phyloP scores from a whole-genome alignment of 257 asterid genomes.

The Scutellaria barbata region DNA sequence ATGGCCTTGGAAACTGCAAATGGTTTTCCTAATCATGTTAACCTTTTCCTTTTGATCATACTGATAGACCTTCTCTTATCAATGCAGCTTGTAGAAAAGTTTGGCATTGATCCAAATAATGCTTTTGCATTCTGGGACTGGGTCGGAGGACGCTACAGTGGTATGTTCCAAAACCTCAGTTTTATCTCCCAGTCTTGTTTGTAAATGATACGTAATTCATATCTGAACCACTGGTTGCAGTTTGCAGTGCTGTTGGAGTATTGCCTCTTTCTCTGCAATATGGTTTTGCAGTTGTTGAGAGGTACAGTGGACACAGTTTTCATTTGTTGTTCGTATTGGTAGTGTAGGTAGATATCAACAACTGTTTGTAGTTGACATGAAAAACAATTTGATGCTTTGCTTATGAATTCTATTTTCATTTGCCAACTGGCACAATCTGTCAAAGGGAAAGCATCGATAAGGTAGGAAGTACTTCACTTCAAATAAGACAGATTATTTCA shows the following conservation, averaged over 20 bases:
- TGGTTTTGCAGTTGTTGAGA: slow-evolving; percentile 85
- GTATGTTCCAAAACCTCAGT: slow-evolving; percentile 36
- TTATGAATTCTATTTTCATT: slow-evolving; percentile 10
- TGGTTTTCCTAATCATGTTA: slow-evolving; percentile 9
- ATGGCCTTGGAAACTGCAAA: slow-evolving; percentile 26
- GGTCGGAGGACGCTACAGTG: slow-evolving; percentile 99
- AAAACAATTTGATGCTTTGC: background rate
- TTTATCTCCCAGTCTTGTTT: slow-evolving; percentile 31
- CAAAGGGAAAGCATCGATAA: slow-evolving; percentile 7
- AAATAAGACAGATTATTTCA: slow-evolving; percentile 21
- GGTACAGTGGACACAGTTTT: slow-evolving; percentile 56
- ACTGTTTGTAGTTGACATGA: slow-evolving; percentile 25
- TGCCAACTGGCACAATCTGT: slow-evolving; percentile 14
- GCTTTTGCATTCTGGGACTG: slow-evolving; percentile 99
- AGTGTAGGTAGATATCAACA: slow-evolving; percentile 16
- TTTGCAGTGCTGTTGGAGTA: slow-evolving; percentile 99
- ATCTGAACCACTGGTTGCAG: slow-evolving; percentile 60
- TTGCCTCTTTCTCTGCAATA: slow-evolving; percentile 98
- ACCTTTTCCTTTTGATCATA: slow-evolving; percentile 28
- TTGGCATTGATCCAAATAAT: slow-evolving; percentile 98
- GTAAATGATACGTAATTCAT: slow-evolving; percentile 31
- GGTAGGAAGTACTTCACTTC: slow-evolving; percentile 22
- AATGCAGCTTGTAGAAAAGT: slow-evolving; percentile 91
- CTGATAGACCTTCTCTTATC: slow-evolving; percentile 31
- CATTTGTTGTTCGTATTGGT: background rate